phyloP scores from a whole-genome alignment of 768 basidiomycete genomes.

The Mycena albidolilacea region DNA sequence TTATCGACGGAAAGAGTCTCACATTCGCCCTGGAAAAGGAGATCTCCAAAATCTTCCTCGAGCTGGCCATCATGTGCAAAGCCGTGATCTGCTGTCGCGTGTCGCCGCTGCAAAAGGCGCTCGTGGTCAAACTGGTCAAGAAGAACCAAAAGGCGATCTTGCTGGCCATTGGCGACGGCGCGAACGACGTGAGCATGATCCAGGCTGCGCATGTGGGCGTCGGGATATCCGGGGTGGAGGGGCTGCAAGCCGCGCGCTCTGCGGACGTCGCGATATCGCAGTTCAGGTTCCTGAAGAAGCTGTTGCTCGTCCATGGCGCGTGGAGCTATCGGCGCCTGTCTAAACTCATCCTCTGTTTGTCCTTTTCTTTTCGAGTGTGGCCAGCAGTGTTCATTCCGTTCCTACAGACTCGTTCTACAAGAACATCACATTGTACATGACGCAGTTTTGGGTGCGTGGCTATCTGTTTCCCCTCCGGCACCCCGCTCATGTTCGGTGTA shows the following conservation, averaged over 20 bases:
- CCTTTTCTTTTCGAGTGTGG: neutral
- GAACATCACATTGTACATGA: conserved; percentile 98
- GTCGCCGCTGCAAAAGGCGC: conserved; percentile 96
- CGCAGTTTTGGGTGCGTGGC: conserved; percentile 91
- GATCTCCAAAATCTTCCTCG: conserved; percentile 89
- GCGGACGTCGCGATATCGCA: conserved; percentile 99
- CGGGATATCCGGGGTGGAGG: conserved; percentile 98
- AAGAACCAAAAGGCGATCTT: conserved; percentile 94
- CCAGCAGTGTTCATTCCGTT: conserved; percentile 20
- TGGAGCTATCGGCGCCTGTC: conserved; percentile 98
- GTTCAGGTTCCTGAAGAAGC: conserved; percentile 95
- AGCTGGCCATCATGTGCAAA: conserved; percentile 97
- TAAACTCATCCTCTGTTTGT: conserved; percentile 95
- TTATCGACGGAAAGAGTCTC: conserved; percentile 98
- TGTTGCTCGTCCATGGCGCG: conserved; percentile 96
- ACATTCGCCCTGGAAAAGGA: conserved; percentile 95
- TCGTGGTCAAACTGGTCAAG: conserved; percentile 99
- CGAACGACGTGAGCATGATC: conserved; percentile 99
- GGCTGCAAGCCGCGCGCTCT: conserved; percentile 97
- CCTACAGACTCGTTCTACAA: conserved; percentile 96
- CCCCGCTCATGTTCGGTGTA: conserved; percentile 48
- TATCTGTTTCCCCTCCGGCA: conserved; percentile 2
- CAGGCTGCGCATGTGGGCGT: conserved; percentile 98
- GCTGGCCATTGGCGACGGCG: conserved; percentile 98
- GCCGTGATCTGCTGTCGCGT: conserved; percentile 99